Conservation (phyloP, 768 basidiomycete species). For the Collybia sp. region DNA sequence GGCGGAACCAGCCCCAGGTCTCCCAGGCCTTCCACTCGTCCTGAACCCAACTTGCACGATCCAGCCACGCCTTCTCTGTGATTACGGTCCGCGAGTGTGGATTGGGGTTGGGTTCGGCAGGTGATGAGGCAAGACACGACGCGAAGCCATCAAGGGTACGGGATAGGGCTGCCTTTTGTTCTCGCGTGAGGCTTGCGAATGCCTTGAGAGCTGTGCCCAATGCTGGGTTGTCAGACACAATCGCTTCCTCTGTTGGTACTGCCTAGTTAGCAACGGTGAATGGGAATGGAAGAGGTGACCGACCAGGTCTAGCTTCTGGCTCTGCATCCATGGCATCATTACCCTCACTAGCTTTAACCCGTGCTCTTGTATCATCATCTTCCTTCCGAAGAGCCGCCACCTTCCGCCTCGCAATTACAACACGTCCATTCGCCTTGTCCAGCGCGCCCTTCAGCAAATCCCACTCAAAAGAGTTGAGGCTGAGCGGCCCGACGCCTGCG, state of each 20-base stretch:
- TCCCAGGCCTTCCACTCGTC: constrained; percentile 84
- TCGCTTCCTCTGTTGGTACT: constrained; percentile 25
- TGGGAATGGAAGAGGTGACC: not conserved
- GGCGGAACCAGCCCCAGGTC: constrained; percentile 88
- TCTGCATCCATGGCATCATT: constrained; percentile 72
- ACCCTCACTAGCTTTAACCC: constrained; percentile 59
- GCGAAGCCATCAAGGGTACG: constrained; percentile 77
- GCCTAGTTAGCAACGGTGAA: constrained; percentile 4
- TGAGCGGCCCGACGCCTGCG: constrained; percentile 18
- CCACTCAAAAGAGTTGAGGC: constrained; percentile 68
- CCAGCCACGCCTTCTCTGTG: constrained; percentile 64
- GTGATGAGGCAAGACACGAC: constrained; percentile 45
- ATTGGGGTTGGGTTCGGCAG: constrained; percentile 40
- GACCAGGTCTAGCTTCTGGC: constrained; percentile 52
- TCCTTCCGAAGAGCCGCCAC: constrained; percentile 77
- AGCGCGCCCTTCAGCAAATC: constrained; percentile 76
- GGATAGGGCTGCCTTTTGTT: constrained; percentile 72
- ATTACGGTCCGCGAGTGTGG: constrained; percentile 53
- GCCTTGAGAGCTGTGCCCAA: constrained; percentile 73
- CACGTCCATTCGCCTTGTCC: constrained; percentile 89
- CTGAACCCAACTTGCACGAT: constrained; percentile 62
- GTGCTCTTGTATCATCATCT: constrained; percentile 81
- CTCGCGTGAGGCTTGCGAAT: constrained; percentile 64
- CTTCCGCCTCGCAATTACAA: constrained; percentile 71
- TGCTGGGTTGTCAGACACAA: constrained; percentile 57